Base-by-base conservation (phyloP, 2,329 filamentous ascomycete species). In the Escovopsis sp. region DNA sequence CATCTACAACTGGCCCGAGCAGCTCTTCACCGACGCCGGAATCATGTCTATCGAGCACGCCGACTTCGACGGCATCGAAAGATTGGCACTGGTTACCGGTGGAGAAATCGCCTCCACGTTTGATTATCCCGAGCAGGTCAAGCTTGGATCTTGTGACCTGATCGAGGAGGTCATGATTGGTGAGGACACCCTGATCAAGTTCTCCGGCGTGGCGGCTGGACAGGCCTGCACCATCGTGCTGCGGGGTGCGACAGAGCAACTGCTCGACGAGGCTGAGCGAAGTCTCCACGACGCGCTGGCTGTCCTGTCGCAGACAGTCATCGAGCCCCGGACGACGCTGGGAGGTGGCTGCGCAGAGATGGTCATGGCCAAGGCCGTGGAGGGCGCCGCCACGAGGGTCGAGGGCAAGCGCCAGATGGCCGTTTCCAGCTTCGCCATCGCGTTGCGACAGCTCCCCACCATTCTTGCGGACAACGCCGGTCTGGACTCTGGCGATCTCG, bases 1-100 rank as follows among this genome's bases (percentile, higher is more conserved):
- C 49, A 98, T 98, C 67, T 98, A 98, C 74, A 98, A 98, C 73
- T 98, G 91, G 91, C 91, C 91, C 6, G 91, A 98, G 66, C 91
- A 98, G 67, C 81, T 98, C 37, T 98, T 98, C 58, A 87, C 89
- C 31, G 91, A 98, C 61, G 89, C 88, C 7, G 91, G 91, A 47
- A 96, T 98, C 64, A 84, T 94, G 72, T 94, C 87, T 25, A 98
- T 98, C 53, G 91, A 98, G 69, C 91, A 98, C 62, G 91, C 91
- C 50, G 91, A 98, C 66, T 98, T 98, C 57, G 91, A 98, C 59
- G 91, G 91, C 49, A 93, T 98, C 51, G 91, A 98, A 71, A 78
- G 91, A 35, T 66, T 98, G 53, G 89, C 91, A 9, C 72, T 98
- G 39, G 91, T 98, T 36, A 98, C 91, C 6, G 91, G 91, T 48